Percentiles rank a stretch among this genome's conserved stretches.
Conservation (phyloP, 148 eudicot genomes). For the Vaccinium macrocarpon region DNA sequence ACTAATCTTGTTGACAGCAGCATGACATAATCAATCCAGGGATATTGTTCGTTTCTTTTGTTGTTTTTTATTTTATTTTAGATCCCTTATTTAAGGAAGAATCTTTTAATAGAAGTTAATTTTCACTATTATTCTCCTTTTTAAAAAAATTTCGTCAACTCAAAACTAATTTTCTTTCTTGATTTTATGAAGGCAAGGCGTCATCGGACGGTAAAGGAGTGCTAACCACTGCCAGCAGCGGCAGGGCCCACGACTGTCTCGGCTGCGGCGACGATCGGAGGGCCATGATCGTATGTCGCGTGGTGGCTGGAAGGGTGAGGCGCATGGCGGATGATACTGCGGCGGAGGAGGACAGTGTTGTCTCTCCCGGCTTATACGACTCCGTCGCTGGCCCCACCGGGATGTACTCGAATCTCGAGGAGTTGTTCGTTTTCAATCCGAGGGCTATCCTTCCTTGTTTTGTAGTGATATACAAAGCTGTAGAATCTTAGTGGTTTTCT, state of each 20-base stretch:
- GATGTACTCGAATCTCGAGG: constrained; percentile 74
- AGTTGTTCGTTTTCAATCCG: constrained; percentile 61
- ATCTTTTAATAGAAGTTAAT: no score
- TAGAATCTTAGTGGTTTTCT: constrained; percentile 21
- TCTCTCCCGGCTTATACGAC: constrained; percentile 41
- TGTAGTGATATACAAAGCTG: constrained; percentile 78
- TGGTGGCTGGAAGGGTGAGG: constrained; percentile 82
- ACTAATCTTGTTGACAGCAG: background rate
- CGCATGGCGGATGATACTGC: constrained; percentile 42
- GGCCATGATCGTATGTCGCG: constrained; percentile 92
- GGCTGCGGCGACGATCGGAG: constrained; percentile 42
- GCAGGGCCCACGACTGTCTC: constrained; percentile 76
- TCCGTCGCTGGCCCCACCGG: constrained; percentile 70
- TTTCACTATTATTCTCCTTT: no score
- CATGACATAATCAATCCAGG: no score
- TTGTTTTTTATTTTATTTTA: no score
- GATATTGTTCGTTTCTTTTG: no score
- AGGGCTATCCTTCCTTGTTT: constrained; percentile 94
- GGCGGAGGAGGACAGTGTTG: constrained; percentile 32
- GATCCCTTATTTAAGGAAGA: no score
- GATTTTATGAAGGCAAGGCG: constrained; percentile 17
- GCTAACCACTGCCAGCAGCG: constrained; percentile 85
- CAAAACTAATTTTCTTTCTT: background rate
- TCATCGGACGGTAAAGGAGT: constrained; percentile 41
- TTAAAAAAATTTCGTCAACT: background rate